phyloP scores from a whole-genome alignment of 2,329 filamentous ascomycete genomes.

The Rachicladosporium sp. region DNA sequence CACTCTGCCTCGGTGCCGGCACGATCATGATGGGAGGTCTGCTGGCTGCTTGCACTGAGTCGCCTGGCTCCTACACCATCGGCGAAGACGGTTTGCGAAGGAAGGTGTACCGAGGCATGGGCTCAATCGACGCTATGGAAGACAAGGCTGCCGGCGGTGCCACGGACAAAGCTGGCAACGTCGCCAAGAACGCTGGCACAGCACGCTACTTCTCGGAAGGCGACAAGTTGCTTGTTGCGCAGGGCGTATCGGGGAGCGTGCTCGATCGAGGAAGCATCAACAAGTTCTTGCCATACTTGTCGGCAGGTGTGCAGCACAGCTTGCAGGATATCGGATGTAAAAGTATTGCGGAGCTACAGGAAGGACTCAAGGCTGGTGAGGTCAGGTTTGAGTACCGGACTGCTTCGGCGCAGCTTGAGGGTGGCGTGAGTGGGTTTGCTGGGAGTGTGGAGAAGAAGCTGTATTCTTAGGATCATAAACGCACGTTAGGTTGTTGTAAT shows the following conservation, averaged over 20 bases:
- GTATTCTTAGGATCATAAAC: slow-evolving; percentile 50
- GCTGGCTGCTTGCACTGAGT: slow-evolving; percentile 92
- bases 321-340: slow-evolving; percentile 87
- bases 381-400: slow-evolving; percentile 91
- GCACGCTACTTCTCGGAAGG: slow-evolving; percentile 98
- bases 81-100: slow-evolving; percentile 94
- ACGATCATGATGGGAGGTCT: slow-evolving; percentile 99
- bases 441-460: slow-evolving; percentile 96
- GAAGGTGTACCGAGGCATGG: slow-evolving; percentile 99
- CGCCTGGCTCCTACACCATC: slow-evolving; percentile 91
- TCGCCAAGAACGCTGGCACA: slow-evolving; percentile 93
- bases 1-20: slow-evolving; percentile 81
- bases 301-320: slow-evolving; percentile 92
- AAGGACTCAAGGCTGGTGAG: slow-evolving; percentile 58
- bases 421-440: slow-evolving; percentile 91
- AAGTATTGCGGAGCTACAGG: slow-evolving; percentile 66
- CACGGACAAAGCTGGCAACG: slow-evolving; percentile 64
- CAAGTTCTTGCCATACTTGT: slow-evolving; percentile 92
- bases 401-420: slow-evolving; percentile 88
- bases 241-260: slow-evolving; percentile 84
- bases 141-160: slow-evolving; percentile 89
- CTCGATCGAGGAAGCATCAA: slow-evolving; percentile 74
- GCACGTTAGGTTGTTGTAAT: too few relatives aligned
- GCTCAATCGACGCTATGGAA: slow-evolving; percentile 97
- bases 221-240: slow-evolving; percentile 85